Conservation (phyloP, 208 protist genomes). For the Novymonas esmeraldas region DNA sequence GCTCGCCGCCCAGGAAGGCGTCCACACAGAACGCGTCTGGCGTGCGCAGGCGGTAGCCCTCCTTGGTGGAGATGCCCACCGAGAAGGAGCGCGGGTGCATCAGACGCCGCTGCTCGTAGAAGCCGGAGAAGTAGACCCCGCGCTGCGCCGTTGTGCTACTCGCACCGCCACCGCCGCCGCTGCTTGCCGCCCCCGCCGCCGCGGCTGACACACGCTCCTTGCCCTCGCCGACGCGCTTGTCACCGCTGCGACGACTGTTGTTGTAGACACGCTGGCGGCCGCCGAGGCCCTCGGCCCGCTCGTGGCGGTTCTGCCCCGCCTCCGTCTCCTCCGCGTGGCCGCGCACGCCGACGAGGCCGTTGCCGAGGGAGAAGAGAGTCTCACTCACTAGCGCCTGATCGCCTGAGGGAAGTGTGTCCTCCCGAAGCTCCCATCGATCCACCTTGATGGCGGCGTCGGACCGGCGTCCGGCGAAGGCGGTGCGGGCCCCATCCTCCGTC, state of each 20-base stretch:
- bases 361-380: conserved; percentile 81
- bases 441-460: conserved; percentile 32
- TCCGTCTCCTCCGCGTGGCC: conserved; percentile 78
- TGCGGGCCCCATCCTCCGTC: conserved; percentile 1
- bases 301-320: conserved; percentile 19
- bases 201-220: neutral
- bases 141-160: conserved; percentile 10
- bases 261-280: conserved; percentile 21
- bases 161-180: neutral
- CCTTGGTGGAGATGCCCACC: conserved; percentile 39
- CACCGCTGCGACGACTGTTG: neutral
- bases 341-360: conserved; percentile 81
- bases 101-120: conserved; percentile 67
- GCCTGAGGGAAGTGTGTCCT: conserved; percentile 47
- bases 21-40: conserved; percentile 88
- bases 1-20: conserved; percentile 81
- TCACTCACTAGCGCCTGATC: conserved; percentile 65
- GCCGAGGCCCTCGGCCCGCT: conserved; percentile 8
- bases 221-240: conserved; percentile 4
- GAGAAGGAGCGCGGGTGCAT: conserved; percentile 40
- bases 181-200: neutral
- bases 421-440: conserved; percentile 69
- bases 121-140: conserved; percentile 67
- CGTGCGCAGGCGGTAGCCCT: conserved; percentile 72
- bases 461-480: conserved; percentile 10